These are phyloP conservation scores for Croton setiger DNA, from an alignment of 441 rosid species.

Conservation along the genomic window DNA sequence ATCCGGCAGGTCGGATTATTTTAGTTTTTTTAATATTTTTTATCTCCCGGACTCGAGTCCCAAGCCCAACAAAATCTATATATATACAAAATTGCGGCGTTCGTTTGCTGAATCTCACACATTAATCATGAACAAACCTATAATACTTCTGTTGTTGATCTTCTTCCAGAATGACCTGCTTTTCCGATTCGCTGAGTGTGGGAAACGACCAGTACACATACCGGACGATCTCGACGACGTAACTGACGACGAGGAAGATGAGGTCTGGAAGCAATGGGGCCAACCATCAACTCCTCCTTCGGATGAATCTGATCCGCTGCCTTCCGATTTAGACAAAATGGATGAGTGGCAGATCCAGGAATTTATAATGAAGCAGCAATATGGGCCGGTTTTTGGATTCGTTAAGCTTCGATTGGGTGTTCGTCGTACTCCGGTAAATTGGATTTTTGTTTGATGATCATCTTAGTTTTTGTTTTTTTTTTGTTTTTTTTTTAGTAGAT, in stretches of 20 bases:
- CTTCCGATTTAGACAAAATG: conserved; percentile 59
- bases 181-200: conserved; percentile 40
- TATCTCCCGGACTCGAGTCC: no score
- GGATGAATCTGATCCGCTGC: conserved; percentile 52
- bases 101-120: background rate
- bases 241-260: conserved; percentile 88
- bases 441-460: background rate
- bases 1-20: background rate
- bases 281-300: conserved; percentile 28
- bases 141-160: conserved; percentile 28
- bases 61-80: background rate
- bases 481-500: no score
- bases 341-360: conserved; percentile 55
- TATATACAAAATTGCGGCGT: background rate
- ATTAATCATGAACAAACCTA: conserved; percentile 3
- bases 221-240: conserved; percentile 83
- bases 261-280: conserved; percentile 91
- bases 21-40: background rate
- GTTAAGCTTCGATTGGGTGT: conserved; percentile 80
- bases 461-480: background rate
- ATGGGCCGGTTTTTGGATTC: conserved; percentile 72
- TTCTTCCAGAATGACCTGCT: conserved; percentile 20
- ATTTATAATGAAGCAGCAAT: conserved; percentile 56
- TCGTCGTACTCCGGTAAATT: conserved; percentile 49
- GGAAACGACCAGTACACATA: conserved; percentile 61